Evolutionary conservation across 345 rosid genomes (phyloP).

Genomic region (Rhizophora mangle): DNA sequence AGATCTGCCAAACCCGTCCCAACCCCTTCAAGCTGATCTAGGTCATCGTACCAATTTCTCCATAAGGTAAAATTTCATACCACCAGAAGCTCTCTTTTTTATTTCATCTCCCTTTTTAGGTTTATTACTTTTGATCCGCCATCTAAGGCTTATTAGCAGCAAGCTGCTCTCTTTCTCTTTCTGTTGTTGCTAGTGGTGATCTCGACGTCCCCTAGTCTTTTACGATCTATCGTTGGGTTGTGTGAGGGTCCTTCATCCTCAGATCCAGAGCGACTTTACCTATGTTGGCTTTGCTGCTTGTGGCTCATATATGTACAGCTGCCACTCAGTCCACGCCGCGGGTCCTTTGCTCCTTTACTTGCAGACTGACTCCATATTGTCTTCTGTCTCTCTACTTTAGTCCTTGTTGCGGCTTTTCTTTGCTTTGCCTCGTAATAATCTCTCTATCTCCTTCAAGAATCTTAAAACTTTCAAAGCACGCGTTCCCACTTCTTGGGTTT

Average conservation of each 20-base stretch:
- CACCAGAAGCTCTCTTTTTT: no score
- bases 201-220: slow-evolving; percentile 4
- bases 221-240: slow-evolving; percentile 31
- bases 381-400: no score
- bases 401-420: no score
- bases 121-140: neutral
- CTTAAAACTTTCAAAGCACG: no score
- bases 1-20: slow-evolving; percentile 43
- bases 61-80: slow-evolving; percentile 53
- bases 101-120: neutral
- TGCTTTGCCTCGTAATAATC: no score
- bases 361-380: no score
- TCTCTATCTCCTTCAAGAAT: no score
- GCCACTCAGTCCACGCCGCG: no score
- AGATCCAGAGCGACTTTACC: slow-evolving; percentile 41
- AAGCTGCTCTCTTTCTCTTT: slow-evolving; percentile 5
- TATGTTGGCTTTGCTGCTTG: neutral
- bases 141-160: neutral
- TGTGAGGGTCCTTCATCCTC: neutral
- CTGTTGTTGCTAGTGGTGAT: slow-evolving; percentile 19
- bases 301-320: no score
- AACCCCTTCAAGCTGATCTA: no score
- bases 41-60: slow-evolving; percentile 59
- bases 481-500: slow-evolving; percentile 1
- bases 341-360: no score